Evolutionary conservation across 345 rosid genomes (phyloP).

Genomic region (Eucalyptus pauciflora): DNA sequence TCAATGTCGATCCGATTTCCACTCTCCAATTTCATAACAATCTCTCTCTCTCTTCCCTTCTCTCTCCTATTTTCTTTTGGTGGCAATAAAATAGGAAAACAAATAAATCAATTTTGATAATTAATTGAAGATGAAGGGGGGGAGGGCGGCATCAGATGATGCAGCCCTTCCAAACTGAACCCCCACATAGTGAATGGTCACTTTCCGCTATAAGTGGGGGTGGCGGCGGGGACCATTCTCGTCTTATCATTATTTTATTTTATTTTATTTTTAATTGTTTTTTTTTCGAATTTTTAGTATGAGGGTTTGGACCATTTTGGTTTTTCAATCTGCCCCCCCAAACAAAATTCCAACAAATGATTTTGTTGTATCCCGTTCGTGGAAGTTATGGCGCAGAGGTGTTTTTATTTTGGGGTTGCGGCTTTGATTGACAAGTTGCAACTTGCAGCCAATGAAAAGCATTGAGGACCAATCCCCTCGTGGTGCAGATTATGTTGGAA

Average conservation of each 20-base stretch:
- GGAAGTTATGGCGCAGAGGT: background rate
- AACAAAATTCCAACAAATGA: background rate
- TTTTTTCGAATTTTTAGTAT: background rate
- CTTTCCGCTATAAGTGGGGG: slow-evolving; percentile 31
- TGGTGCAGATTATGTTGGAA: background rate
- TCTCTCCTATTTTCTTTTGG: background rate
- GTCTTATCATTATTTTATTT: background rate
- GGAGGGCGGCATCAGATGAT: background rate
- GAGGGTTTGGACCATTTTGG: background rate
- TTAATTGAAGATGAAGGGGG: background rate
- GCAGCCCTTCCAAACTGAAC: background rate
- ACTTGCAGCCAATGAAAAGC: background rate
- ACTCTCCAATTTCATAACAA: background rate
- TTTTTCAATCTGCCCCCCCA: slow-evolving; percentile 18
- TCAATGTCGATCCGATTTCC: background rate
- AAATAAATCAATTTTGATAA: background rate
- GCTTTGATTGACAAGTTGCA: background rate
- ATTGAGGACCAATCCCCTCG: background rate
- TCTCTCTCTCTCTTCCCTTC: background rate
- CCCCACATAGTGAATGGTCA: slow-evolving; percentile 14
- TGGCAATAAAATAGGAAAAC: background rate
- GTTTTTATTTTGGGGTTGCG: background rate
- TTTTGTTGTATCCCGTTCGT: background rate
- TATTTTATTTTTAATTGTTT: background rate
- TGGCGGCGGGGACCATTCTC: slow-evolving; percentile 22